Evolutionary conservation across 805 yeast genomes (phyloP).

Genomic region (Clavispora vitiphila): DNA sequence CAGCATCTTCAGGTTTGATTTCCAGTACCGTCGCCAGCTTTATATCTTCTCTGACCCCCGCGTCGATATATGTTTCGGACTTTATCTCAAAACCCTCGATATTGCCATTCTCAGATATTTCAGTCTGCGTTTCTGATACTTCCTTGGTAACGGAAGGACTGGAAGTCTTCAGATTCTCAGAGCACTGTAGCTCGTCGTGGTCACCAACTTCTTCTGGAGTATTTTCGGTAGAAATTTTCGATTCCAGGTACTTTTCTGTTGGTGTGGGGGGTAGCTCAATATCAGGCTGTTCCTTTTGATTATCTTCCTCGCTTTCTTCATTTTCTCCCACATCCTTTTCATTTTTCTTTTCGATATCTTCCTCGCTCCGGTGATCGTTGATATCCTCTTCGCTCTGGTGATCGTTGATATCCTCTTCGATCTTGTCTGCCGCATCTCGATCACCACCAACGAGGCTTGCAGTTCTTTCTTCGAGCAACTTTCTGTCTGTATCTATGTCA

Average conservation of each 20-base stretch:
- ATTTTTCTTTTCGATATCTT: constrained; percentile 3
- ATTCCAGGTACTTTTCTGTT: neutral
- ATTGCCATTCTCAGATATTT: neutral
- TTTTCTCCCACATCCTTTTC: neutral
- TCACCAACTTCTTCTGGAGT: neutral
- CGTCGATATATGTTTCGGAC: neutral
- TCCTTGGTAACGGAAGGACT: neutral
- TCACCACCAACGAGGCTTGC: neutral
- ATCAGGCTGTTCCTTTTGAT: constrained; percentile 3
- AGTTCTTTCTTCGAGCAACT: neutral
- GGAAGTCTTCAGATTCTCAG: neutral
- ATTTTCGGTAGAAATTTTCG: neutral
- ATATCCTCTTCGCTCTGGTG: too few species aligned
- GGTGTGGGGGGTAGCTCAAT: neutral
- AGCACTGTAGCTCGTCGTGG: neutral
- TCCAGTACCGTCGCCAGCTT: constrained; percentile 5
- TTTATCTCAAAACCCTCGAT: neutral
- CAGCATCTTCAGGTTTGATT: neutral
- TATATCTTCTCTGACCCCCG: neutral
- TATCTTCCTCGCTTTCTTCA: constrained; percentile 4
- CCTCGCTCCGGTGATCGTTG: too few species aligned
- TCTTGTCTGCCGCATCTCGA: neutral
- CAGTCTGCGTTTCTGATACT: neutral
- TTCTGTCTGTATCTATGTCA: constrained; percentile 4
- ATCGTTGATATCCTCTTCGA: constrained; percentile 1